phyloP scores from a whole-genome alignment of 352 stramenopile species.

The Phytophthora meadii region DNA sequence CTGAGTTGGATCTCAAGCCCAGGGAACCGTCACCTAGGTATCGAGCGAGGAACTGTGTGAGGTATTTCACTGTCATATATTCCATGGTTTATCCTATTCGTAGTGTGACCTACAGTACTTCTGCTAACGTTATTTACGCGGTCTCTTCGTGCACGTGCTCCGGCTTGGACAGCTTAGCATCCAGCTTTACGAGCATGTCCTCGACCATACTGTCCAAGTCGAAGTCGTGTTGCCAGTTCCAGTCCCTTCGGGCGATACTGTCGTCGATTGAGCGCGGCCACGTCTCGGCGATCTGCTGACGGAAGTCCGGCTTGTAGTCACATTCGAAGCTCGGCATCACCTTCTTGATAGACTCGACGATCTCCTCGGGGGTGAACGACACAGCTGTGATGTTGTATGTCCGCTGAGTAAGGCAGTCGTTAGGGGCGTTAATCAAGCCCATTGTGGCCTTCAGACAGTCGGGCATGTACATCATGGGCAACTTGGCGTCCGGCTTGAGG shows the following conservation, averaged over 20 bases:
- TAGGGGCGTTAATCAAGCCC: constrained; percentile 78
- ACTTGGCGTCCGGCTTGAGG: constrained; percentile 69
- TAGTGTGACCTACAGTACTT: no score
- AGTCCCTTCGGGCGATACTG: constrained; percentile 81
- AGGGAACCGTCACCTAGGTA: constrained; percentile 25
- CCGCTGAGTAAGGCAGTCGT: constrained; percentile 78
- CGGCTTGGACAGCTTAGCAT: constrained; percentile 66
- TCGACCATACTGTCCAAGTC: constrained; percentile 90
- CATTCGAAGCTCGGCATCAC: constrained; percentile 90
- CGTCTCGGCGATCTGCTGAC: constrained; percentile 92
- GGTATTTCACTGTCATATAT: constrained; percentile 28
- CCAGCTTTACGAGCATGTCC: constrained; percentile 90
- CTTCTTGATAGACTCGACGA: constrained; percentile 88
- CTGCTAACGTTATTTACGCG: constrained; percentile 11
- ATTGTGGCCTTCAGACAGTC: constrained; percentile 91
- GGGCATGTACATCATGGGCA: constrained; percentile 97
- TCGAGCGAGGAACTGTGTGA: constrained; percentile 4
- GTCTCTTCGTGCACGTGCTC: constrained; percentile 28
- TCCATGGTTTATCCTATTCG: constrained; percentile 21
- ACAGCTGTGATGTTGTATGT: constrained; percentile 93
- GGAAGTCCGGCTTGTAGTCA: constrained; percentile 89
- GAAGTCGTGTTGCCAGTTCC: constrained; percentile 90
- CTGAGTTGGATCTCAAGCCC: constrained; percentile 12
- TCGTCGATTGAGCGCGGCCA: constrained; percentile 92
- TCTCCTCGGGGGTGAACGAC: constrained; percentile 89